Conservation (phyloP, 495 filamentous ascomycete genomes). For the Bacidia gigantensis region DNA sequence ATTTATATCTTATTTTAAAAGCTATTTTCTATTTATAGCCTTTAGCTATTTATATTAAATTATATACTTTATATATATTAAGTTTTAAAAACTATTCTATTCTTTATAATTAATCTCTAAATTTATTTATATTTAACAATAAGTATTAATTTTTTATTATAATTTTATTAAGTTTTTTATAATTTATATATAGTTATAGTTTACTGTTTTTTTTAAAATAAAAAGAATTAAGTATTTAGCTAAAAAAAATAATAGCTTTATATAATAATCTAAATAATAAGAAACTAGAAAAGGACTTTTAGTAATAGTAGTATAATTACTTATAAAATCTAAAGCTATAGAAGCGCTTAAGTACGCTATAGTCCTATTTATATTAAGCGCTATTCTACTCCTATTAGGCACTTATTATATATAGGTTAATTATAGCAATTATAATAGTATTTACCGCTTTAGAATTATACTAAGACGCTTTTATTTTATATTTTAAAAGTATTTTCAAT, state of each 20-base stretch:
- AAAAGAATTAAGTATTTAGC: slow-evolving; percentile 1
- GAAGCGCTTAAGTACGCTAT: too few species aligned
- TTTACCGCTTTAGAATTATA: too few species aligned
- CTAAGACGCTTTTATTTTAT: too few species aligned
- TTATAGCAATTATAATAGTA: too few species aligned
- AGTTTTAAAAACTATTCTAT: slow-evolving; percentile 2
- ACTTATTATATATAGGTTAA: too few species aligned
- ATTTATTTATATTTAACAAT: neutral
- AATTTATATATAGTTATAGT: slow-evolving; percentile 4
- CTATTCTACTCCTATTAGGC: too few species aligned
- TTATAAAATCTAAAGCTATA: too few species aligned
- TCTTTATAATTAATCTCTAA: neutral
- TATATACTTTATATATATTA: neutral
- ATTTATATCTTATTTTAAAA: slow-evolving; percentile 1
- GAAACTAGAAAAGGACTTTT: too few species aligned
- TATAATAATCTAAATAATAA: too few species aligned
- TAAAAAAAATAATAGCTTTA: neutral
- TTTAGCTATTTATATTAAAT: neutral
- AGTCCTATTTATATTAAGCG: too few species aligned
- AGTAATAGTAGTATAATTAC: too few species aligned
- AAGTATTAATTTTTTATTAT: neutral
- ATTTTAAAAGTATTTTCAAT: too few species aligned
- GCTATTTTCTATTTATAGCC: slow-evolving; percentile 1
- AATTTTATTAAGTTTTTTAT: slow-evolving; percentile 1
- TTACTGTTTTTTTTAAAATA: neutral